Evolutionary conservation across 2,329 filamentous ascomycete genomes (phyloP).

Genomic region (Grosmannia serpens): DNA sequence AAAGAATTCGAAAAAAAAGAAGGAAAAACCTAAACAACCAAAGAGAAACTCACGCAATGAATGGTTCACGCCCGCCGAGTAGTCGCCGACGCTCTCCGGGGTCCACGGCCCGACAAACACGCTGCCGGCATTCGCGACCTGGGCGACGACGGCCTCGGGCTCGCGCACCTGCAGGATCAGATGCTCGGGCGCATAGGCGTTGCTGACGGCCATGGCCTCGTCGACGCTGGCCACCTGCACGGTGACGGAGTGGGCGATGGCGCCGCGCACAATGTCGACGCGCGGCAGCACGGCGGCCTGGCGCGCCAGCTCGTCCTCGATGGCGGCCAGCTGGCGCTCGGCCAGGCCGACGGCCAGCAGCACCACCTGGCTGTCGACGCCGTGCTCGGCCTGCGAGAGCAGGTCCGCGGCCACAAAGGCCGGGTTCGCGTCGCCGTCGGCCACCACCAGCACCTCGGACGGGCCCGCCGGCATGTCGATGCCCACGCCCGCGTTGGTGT

Average conservation of each 20-base stretch:
- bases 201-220: slow-evolving; percentile 73
- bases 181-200: slow-evolving; percentile 92
- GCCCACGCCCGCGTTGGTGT: slow-evolving; percentile 86
- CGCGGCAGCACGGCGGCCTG: slow-evolving; percentile 82
- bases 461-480: slow-evolving; percentile 99
- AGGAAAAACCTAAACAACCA: background rate
- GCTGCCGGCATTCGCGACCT: slow-evolving; percentile 87
- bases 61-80: slow-evolving; percentile 96
- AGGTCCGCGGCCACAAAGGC: slow-evolving; percentile 93
- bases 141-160: slow-evolving; percentile 59
- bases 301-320: slow-evolving; percentile 81
- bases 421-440: slow-evolving; percentile 77
- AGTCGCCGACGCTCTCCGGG: slow-evolving; percentile 94
- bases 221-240: slow-evolving; percentile 60
- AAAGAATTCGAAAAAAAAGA: background rate
- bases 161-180: slow-evolving; percentile 81
- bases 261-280: slow-evolving; percentile 82
- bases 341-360: slow-evolving; percentile 72
- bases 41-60: slow-evolving; percentile 65
- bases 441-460: slow-evolving; percentile 92
- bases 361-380: slow-evolving; percentile 90
- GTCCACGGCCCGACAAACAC: slow-evolving; percentile 97
- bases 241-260: slow-evolving; percentile 80
- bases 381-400: slow-evolving; percentile 88
- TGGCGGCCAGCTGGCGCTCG: slow-evolving; percentile 62